phyloP scores from a whole-genome alignment of 257 asterid species.

The Fraxinus pennsylvanica region DNA sequence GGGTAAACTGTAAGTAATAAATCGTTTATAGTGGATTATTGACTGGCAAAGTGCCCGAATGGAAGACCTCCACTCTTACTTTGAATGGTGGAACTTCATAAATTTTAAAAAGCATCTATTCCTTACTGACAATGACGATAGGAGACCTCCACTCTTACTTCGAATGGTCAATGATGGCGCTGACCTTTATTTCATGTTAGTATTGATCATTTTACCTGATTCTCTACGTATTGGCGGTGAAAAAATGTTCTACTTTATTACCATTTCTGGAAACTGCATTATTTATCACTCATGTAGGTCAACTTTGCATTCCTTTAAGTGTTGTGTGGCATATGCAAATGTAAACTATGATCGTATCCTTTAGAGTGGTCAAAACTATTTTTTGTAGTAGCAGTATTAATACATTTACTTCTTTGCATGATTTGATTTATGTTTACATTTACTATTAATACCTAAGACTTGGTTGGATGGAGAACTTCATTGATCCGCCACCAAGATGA shows the following conservation, averaged over 20 bases:
- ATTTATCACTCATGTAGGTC: constrained; percentile 49
- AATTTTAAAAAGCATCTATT: constrained; percentile 51
- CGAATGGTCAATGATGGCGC: constrained; percentile 75
- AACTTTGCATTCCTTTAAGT: constrained; percentile 75
- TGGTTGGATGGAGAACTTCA: constrained; percentile 98
- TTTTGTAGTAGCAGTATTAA: constrained; percentile 4
- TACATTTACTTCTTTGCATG: not conserved
- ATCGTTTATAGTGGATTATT: no score
- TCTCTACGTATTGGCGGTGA: not conserved
- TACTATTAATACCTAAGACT: constrained; percentile 48
- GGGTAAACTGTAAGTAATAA: no score
- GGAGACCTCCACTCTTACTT: constrained; percentile 77
- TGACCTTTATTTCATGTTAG: constrained; percentile 75
- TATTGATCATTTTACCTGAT: constrained; percentile 18
- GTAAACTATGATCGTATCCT: constrained; percentile 92
- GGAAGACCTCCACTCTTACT: no score
- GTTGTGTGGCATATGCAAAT: constrained; percentile 90
- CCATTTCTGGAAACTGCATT: constrained; percentile 19
- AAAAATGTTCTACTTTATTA: constrained; percentile 2
- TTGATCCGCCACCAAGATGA: constrained; percentile 85
- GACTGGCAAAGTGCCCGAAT: no score
- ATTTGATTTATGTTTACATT: constrained; percentile 41
- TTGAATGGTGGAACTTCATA: no score
- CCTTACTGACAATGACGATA: constrained; percentile 73
- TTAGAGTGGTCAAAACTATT: constrained; percentile 7